phyloP scores from a whole-genome alignment of 1,284 basidiomycete genomes.

The Ustilago bromivora region DNA sequence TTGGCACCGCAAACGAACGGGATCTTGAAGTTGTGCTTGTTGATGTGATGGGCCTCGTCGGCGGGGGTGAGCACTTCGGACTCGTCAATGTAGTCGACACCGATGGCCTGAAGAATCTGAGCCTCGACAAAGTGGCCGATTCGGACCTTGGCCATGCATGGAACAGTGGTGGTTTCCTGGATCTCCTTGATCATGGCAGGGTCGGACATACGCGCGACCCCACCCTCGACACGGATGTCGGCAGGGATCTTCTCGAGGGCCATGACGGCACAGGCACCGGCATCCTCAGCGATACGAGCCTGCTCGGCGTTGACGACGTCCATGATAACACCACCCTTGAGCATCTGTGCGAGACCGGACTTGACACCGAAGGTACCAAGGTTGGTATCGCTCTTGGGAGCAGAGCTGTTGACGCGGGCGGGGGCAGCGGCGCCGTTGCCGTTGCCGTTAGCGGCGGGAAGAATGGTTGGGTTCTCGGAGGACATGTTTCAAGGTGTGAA shows the following conservation, averaged over 20 bases:
- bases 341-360: slow-evolving; percentile 73
- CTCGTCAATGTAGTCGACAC: slow-evolving; percentile 95
- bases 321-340: slow-evolving; percentile 71
- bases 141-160: slow-evolving; percentile 85
- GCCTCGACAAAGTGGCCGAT: slow-evolving; percentile 87
- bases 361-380: slow-evolving; percentile 92
- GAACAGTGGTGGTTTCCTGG: slow-evolving; percentile 74
- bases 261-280: slow-evolving; percentile 98
- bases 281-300: slow-evolving; percentile 97
- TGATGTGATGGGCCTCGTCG: slow-evolving; percentile 73
- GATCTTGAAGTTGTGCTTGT: slow-evolving; percentile 77
- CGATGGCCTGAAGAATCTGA: slow-evolving; percentile 91
- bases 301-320: slow-evolving; percentile 79
- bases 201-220: slow-evolving; percentile 74
- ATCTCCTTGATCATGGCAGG: slow-evolving; percentile 97
- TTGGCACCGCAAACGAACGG: slow-evolving; percentile 76
- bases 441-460: slow-evolving; percentile 58
- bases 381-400: slow-evolving; percentile 75
- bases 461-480: slow-evolving; percentile 69
- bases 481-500: slow-evolving; percentile 52
- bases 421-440: slow-evolving; percentile 61
- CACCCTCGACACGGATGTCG: slow-evolving; percentile 76
- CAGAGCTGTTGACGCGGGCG: slow-evolving; percentile 71
- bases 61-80: slow-evolving; percentile 96
- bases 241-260: slow-evolving; percentile 88